Evolutionary conservation across 2,329 filamentous ascomycete species (phyloP).

Genomic region (Ophiostoma quercus): DNA sequence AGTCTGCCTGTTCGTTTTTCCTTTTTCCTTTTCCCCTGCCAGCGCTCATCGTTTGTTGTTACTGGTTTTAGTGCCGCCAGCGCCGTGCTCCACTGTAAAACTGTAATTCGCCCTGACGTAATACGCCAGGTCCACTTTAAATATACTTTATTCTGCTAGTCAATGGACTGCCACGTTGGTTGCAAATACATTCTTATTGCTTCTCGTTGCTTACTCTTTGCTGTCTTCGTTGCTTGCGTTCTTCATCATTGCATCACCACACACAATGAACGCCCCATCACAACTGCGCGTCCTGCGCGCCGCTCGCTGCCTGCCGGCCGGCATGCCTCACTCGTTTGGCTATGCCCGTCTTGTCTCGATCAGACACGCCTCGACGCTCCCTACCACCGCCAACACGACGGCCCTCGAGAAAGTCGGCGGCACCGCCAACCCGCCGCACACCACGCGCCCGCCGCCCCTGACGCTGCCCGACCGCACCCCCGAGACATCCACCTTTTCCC

Average conservation of each 20-base stretch:
- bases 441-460: constrained; percentile 68
- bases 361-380: constrained; percentile 9
- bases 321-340: neutral
- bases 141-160: neutral
- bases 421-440: constrained; percentile 59
- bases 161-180: constrained; percentile 6
- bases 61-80: neutral
- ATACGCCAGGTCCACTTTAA: constrained; percentile 14
- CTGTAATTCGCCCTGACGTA: constrained; percentile 18
- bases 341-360: constrained; percentile 1
- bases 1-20: neutral
- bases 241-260: neutral
- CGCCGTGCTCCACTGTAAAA: constrained; percentile 13
- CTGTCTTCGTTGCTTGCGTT: neutral
- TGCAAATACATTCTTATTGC: neutral
- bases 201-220: neutral
- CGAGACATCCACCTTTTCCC: constrained; percentile 42
- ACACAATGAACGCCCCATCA: neutral
- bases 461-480: constrained; percentile 53
- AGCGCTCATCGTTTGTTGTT: neutral
- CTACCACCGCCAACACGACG: neutral
- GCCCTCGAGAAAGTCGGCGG: neutral
- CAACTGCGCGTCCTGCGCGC: constrained; percentile 14
- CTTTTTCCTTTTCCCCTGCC: neutral
- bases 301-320: neutral